phyloP scores from a whole-genome alignment of 176 grass and related monocot genomes.

The Carex pumila region DNA sequence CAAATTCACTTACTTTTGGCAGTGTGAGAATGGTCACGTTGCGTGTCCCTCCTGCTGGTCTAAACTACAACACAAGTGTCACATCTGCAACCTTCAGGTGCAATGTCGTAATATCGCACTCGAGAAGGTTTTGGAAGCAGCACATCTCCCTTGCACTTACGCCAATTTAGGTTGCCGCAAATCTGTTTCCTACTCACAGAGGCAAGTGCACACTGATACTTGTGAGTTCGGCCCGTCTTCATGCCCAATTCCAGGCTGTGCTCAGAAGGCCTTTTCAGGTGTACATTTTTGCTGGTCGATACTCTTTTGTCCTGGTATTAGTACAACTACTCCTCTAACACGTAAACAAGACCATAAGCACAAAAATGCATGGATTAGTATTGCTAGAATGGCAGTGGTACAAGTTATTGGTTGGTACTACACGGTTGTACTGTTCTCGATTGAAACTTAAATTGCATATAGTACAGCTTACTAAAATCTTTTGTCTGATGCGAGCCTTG shows the following conservation, averaged over 20 bases:
- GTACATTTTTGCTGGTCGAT: not conserved
- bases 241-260: constrained; percentile 47
- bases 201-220: constrained; percentile 39
- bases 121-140: constrained; percentile 65
- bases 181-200: constrained; percentile 32
- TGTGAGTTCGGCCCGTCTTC: constrained; percentile 36
- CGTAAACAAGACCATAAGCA: not conserved
- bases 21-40: constrained; percentile 73
- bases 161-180: constrained; percentile 48
- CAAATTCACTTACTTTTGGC: constrained; percentile 20
- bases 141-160: constrained; percentile 38
- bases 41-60: constrained; percentile 69
- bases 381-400: not conserved
- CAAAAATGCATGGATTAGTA: not conserved
- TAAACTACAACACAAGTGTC: constrained; percentile 55
- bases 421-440: not conserved
- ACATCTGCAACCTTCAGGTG: constrained; percentile 39
- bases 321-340: not conserved
- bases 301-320: not conserved
- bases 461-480: not conserved
- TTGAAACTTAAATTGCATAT: not conserved
- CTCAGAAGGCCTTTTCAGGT: constrained; percentile 34
- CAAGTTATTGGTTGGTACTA: not conserved
- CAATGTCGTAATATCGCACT: constrained; percentile 44
- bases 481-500: not conserved